phyloP scores from a whole-genome alignment of 306 rosid genomes.

The Potentilla sterilis region DNA sequence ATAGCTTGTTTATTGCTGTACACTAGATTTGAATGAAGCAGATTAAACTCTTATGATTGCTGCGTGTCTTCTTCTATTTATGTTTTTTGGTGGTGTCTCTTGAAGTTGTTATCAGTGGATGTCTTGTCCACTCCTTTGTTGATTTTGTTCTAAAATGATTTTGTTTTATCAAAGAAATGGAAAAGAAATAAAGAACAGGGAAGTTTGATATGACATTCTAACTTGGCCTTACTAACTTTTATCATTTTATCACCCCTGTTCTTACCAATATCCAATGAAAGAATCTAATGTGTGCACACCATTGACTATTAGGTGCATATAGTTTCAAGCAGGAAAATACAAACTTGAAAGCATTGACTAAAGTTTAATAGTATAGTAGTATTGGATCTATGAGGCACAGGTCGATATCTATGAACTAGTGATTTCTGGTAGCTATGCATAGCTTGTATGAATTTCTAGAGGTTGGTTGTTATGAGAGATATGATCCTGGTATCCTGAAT shows the following conservation, averaged over 20 bases:
- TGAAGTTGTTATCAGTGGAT: background rate
- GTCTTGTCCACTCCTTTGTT: background rate
- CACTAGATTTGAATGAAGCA: background rate
- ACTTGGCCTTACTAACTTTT: background rate
- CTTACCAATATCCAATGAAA: background rate
- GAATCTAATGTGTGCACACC: background rate
- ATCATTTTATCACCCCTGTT: background rate
- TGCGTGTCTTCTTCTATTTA: background rate
- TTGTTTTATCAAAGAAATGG: background rate
- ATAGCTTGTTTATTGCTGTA: background rate
- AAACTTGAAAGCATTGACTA: background rate
- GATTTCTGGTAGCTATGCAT: slow-evolving; percentile 1
- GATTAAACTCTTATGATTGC: background rate
- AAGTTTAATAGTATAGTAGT: background rate
- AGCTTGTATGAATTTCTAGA: slow-evolving; percentile 2
- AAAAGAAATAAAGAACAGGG: background rate
- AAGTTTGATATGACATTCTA: background rate
- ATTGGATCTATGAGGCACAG: slow-evolving; percentile 7
- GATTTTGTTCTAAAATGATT: background rate
- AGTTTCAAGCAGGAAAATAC: background rate
- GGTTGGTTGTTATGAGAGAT: slow-evolving; percentile 9
- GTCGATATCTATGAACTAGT: background rate
- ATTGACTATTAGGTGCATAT: background rate
- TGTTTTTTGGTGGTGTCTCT: background rate
- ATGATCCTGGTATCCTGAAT: background rate